Base-by-base conservation (phyloP, 257 asterid species). In the Buddleja alternifolia region DNA sequence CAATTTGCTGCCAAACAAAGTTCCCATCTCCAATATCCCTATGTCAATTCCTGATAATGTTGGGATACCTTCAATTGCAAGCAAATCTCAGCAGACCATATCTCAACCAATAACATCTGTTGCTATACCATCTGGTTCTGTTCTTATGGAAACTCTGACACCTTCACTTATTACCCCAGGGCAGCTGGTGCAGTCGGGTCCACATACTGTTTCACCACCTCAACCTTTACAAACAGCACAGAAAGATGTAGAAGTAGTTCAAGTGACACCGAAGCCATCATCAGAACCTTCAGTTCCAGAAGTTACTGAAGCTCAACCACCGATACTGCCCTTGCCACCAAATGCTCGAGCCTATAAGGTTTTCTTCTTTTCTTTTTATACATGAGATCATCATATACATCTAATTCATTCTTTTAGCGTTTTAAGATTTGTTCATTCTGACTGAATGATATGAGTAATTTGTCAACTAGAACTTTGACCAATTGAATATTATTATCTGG, bases 231-330 rank as follows among this genome's bases (percentile, higher is more conserved):
- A 80, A 75, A 79, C 90, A 48, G 53, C 80, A 15, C 97, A 94
- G 65, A 89, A 87, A 67, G 99, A 94, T 66, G 97, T 91, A 56
- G 97, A 94, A 77, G 95, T 89, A 63, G 95, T 87, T 72, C 84
- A 86, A 80, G 95, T 84, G 68, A 79, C 88, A 56, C 80, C 90
- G 2, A 70, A 83, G 61, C 63, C 66, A 55, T 61, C 86, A 40
- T 51, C 90, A 57, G 97, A 83, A 63, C 70, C 78, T 4, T 76
- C 82, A 23, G 85, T 66, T 41, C 75, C 92, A 0, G 73, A 50
- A n/a, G 75, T 48, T 63, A 45, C 85, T n/a, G 96, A 87, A 79
- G 89, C 90, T 75, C 95, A 85, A 69, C 97, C 93, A 24, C 97
- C 99, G 29, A 82, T 94, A 72, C 80, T 94, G 72, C 97, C 96